Evolutionary conservation across 441 rosid species (phyloP).

Genomic region (Gossypium lobatum): DNA sequence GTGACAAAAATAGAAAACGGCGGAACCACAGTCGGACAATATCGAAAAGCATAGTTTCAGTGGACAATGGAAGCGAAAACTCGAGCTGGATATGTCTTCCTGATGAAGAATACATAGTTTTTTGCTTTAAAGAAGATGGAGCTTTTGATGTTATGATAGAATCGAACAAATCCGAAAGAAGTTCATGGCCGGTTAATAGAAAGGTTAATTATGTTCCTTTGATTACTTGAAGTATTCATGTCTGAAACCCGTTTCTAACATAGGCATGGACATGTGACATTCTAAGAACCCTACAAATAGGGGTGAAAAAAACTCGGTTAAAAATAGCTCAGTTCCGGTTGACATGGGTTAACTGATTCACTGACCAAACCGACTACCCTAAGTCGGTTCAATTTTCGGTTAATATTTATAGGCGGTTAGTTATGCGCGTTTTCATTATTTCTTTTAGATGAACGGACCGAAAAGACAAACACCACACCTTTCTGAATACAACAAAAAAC

Average conservation of each 20-base stretch:
- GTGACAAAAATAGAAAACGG: neutral
- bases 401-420: too few species aligned
- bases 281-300: neutral
- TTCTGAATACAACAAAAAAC: neutral
- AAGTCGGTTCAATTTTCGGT: too few species aligned
- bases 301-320: too few species aligned
- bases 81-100: slow-evolving; percentile 31
- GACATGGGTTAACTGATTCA: too few species aligned
- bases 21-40: slow-evolving; percentile 23
- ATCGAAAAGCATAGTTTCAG: slow-evolving; percentile 19
- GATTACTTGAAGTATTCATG: neutral
- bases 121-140: slow-evolving; percentile 61
- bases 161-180: slow-evolving; percentile 3
- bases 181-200: slow-evolving; percentile 25
- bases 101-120: slow-evolving; percentile 70
- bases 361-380: too few species aligned
- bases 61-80: slow-evolving; percentile 23
- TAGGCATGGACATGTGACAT: neutral
- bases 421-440: too few species aligned
- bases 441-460: too few species aligned
- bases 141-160: slow-evolving; percentile 56
- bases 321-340: too few species aligned
- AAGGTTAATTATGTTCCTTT: slow-evolving; percentile 27
- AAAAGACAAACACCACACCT: too few species aligned
- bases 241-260: neutral